phyloP scores from a whole-genome alignment of 2,329 filamentous ascomycete genomes.

The Septoria petroselini region DNA sequence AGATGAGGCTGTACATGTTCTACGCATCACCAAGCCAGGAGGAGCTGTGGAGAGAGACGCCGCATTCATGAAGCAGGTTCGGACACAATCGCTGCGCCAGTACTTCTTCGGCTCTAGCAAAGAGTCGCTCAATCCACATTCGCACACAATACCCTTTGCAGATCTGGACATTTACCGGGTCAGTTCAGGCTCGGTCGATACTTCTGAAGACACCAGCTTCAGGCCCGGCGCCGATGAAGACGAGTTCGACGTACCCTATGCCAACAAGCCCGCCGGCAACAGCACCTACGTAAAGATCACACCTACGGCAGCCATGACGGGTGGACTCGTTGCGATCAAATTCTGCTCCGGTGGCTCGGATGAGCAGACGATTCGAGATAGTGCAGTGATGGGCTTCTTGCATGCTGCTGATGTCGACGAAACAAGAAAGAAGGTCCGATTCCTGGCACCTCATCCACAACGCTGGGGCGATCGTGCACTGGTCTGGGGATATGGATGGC shows the following conservation, averaged over 20 bases:
- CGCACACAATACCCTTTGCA: conserved; percentile 76
- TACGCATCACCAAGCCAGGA: conserved; percentile 79
- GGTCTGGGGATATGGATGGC: conserved; percentile 75
- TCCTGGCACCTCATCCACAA: conserved; percentile 80
- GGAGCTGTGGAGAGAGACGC: conserved; percentile 77
- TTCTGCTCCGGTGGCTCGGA: conserved; percentile 64
- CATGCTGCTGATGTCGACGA: conserved; percentile 91
- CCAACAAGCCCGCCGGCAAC: conserved; percentile 26
- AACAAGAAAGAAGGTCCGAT: conserved; percentile 72
- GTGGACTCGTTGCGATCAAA: conserved; percentile 81
- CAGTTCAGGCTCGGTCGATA: conserved; percentile 23
- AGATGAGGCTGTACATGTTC: conserved; percentile 68
- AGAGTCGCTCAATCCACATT: conserved; percentile 78
- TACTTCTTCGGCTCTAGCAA: conserved; percentile 84
- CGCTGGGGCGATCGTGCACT: conserved; percentile 75
- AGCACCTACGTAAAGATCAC: conserved; percentile 51
- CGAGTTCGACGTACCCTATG: conserved; percentile 45
- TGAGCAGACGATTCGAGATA: conserved; percentile 70
- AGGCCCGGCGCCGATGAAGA: conserved; percentile 47
- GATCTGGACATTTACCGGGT: conserved; percentile 63
- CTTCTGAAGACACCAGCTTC: conserved; percentile 31
- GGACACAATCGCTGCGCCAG: conserved; percentile 76
- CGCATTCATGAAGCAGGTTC: conserved; percentile 66
- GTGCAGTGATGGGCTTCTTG: conserved; percentile 85
- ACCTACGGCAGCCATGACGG: conserved; percentile 66